Conservation (phyloP, 371 early-diverging fungal genomes). For the Mortierella sp. region DNA sequence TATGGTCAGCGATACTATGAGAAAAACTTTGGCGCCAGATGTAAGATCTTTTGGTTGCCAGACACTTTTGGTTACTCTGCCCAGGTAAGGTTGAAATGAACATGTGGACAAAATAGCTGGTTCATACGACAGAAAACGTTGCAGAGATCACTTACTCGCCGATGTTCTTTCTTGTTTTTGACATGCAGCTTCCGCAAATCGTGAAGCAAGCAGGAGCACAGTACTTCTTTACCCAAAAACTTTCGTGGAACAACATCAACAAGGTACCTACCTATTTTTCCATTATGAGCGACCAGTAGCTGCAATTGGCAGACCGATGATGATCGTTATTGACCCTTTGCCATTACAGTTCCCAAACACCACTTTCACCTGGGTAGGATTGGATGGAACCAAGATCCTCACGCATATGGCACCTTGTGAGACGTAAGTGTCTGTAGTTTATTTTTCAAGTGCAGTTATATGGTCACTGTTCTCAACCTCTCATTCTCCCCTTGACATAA, state of each 20-base stretch:
- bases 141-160: slow-evolving; percentile 45
- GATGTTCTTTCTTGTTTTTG: not conserved
- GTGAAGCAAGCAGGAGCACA: slow-evolving; percentile 83
- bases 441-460: not conserved
- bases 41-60: slow-evolving; percentile 95
- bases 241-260: slow-evolving; percentile 99
- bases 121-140: slow-evolving; percentile 55
- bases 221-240: slow-evolving; percentile 98
- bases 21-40: slow-evolving; percentile 85
- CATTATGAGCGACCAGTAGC: not conserved
- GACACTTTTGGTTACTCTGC: slow-evolving; percentile 86
- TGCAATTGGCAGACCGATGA: not conserved
- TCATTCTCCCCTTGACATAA: not conserved
- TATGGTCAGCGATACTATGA: slow-evolving; percentile 93
- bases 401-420: slow-evolving; percentile 67
- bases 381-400: slow-evolving; percentile 62
- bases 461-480: not conserved
- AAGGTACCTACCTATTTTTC: slow-evolving; percentile 59
- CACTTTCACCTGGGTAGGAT: slow-evolving; percentile 87
- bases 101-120: not conserved
- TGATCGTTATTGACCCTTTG: not conserved
- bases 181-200: slow-evolving; percentile 92
- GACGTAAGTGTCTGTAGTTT: slow-evolving; percentile 41
- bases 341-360: slow-evolving; percentile 87
- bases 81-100: slow-evolving; percentile 31